A percentile compares a stretch with the other conserved stretches of the same genome.
These are phyloP conservation scores for Pseudogymnoascus sp. DNA, from an alignment of 2,329 filamentous ascomycete genomes.

Conservation along the genomic window DNA sequence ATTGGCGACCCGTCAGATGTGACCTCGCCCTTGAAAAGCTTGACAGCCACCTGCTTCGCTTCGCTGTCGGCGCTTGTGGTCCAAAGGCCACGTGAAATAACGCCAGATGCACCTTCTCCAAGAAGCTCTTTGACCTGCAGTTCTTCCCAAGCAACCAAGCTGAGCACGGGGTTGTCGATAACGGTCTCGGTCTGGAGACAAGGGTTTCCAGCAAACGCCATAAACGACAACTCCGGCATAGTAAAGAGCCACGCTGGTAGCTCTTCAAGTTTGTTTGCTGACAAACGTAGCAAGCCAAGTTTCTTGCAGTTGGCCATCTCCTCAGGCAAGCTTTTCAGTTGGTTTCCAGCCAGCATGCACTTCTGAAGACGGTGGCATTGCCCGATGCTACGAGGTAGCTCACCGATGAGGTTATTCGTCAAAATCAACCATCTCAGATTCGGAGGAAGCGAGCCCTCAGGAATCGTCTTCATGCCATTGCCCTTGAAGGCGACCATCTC, in stretches of 20 bases:
- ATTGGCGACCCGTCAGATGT: slow-evolving; percentile 41
- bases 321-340: slow-evolving; percentile 33
- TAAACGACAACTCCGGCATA: slow-evolving; percentile 39
- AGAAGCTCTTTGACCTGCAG: slow-evolving; percentile 36
- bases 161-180: slow-evolving; percentile 25
- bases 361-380: slow-evolving; percentile 38
- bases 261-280: slow-evolving; percentile 34
- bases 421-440: slow-evolving; percentile 42
- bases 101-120: slow-evolving; percentile 40
- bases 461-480: slow-evolving; percentile 38
- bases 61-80: slow-evolving; percentile 18
- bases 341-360: slow-evolving; percentile 43
- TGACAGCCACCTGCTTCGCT: slow-evolving; percentile 38
- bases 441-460: slow-evolving; percentile 36
- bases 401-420: slow-evolving; percentile 37
- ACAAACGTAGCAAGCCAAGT: slow-evolving; percentile 38
- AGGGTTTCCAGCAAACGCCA: slow-evolving; percentile 43
- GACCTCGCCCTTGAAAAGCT: slow-evolving; percentile 41
- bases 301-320: slow-evolving; percentile 39
- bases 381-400: slow-evolving; percentile 37
- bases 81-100: slow-evolving; percentile 38
- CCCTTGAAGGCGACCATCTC: slow-evolving; percentile 43
- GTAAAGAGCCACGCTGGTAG: slow-evolving; percentile 39
- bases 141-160: slow-evolving; percentile 35
- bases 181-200: slow-evolving; percentile 25